Evolutionary conservation across 345 rosid species (phyloP).

Genomic region (Eucalyptus caleyi): DNA sequence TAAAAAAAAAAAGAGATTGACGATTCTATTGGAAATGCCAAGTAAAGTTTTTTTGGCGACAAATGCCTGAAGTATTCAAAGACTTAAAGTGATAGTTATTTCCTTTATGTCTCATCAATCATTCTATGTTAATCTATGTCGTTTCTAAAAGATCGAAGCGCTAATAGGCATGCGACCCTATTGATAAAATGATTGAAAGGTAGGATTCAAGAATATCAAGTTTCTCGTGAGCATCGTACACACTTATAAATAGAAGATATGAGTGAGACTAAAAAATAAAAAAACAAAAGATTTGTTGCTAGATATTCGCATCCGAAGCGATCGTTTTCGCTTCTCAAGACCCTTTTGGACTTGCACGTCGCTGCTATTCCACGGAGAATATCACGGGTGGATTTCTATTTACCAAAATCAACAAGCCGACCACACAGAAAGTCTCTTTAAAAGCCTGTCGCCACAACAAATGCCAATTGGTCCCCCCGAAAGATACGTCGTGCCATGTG

Average conservation of each 20-base stretch:
- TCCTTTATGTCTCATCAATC: not conserved
- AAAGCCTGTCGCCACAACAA: not conserved
- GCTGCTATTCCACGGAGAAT: not conserved
- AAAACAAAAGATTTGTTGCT: not conserved
- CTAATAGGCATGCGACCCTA: not conserved
- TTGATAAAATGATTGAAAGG: too few relatives aligned
- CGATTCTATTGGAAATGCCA: not conserved
- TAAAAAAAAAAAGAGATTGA: not conserved
- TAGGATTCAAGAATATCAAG: too few relatives aligned
- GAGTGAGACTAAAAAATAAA: not conserved
- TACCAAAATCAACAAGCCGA: not conserved
- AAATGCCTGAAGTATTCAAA: not conserved
- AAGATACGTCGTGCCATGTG: not conserved
- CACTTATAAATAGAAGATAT: too few relatives aligned
- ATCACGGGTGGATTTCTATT: not conserved
- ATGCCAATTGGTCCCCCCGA: not conserved
- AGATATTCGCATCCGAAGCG: not conserved
- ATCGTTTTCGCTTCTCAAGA: not conserved
- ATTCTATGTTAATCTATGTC: not conserved
- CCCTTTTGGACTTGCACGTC: not conserved
- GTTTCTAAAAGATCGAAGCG: not conserved
- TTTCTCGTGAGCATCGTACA: too few relatives aligned
- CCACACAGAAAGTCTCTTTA: not conserved
- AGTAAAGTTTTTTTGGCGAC: not conserved
- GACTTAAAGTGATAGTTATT: not conserved